phyloP scores from a whole-genome alignment of 495 filamentous ascomycete genomes.

The Xylona heveae region DNA sequence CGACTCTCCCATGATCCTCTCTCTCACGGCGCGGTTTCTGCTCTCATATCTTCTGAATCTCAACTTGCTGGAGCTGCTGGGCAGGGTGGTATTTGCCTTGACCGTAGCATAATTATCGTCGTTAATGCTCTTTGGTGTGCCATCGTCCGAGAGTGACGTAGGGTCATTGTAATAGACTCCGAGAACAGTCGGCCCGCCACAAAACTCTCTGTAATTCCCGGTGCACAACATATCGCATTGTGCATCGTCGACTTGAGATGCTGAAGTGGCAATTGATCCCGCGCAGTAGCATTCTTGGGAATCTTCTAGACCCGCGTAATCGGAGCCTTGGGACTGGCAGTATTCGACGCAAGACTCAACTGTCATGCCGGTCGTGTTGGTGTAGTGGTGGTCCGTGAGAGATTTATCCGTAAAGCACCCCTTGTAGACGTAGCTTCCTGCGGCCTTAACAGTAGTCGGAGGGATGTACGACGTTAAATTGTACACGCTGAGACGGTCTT shows the following conservation, averaged over 20 bases:
- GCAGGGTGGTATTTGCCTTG: too few species aligned
- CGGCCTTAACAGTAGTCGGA: background rate
- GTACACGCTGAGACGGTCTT: constrained; percentile 23
- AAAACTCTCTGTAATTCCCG: constrained; percentile 18
- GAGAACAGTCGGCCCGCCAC: constrained; percentile 16
- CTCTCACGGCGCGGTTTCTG: too few species aligned
- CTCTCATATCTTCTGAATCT: too few species aligned
- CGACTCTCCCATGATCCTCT: too few species aligned
- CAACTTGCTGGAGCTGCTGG: too few species aligned
- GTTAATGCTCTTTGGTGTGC: constrained; percentile 12
- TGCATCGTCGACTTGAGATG: constrained; percentile 5
- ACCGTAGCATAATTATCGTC: too few species aligned
- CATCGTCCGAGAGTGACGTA: constrained; percentile 9
- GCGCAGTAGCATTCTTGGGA: constrained; percentile 18
- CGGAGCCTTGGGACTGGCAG: constrained; percentile 15
- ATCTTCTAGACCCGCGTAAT: constrained; percentile 21
- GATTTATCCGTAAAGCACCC: constrained; percentile 15
- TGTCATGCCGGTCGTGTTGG: constrained; percentile 18
- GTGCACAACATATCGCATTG: constrained; percentile 19
- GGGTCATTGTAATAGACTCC: constrained; percentile 9
- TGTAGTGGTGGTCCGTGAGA: constrained; percentile 9
- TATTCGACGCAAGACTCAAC: constrained; percentile 19
- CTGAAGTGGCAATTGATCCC: constrained; percentile 9
- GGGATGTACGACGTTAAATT: constrained; percentile 9
- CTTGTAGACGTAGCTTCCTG: constrained; percentile 9